Conservation (phyloP, 306 rosid species). For the Vigna angularis region DNA sequence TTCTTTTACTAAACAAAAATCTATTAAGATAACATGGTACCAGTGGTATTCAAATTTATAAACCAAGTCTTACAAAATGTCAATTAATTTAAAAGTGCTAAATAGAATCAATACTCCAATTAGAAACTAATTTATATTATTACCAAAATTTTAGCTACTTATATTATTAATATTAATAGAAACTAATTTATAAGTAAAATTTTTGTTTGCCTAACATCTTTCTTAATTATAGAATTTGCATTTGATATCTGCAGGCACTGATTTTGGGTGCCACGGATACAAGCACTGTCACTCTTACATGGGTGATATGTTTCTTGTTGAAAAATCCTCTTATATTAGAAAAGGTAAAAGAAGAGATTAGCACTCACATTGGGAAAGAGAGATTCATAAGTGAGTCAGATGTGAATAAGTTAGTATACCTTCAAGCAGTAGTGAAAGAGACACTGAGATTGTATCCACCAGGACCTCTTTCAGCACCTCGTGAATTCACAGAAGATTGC, state of each 20-base stretch:
- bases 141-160: too few species aligned
- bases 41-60: neutral
- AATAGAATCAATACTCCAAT: neutral
- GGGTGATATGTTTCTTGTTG: constrained; percentile 17
- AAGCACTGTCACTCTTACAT: constrained; percentile 28
- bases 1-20: too few species aligned
- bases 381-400: constrained; percentile 18
- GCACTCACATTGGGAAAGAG: constrained; percentile 17
- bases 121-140: neutral
- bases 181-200: neutral
- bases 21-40: neutral
- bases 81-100: too few species aligned
- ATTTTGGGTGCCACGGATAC: constrained; percentile 23
- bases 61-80: neutral
- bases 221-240: neutral
- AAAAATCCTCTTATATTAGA: constrained; percentile 2
- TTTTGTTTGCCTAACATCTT: neutral
- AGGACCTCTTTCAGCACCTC: neutral
- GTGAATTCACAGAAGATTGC: neutral
- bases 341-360: neutral
- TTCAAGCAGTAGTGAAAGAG: neutral
- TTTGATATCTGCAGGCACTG: constrained; percentile 14
- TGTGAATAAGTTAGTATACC: constrained; percentile 6
- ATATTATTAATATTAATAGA: too few species aligned
- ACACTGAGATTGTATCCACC: neutral